These are phyloP conservation scores for Haematococcus sp. DNA, from an alignment of 139 green algal species.

Conservation along the genomic window DNA sequence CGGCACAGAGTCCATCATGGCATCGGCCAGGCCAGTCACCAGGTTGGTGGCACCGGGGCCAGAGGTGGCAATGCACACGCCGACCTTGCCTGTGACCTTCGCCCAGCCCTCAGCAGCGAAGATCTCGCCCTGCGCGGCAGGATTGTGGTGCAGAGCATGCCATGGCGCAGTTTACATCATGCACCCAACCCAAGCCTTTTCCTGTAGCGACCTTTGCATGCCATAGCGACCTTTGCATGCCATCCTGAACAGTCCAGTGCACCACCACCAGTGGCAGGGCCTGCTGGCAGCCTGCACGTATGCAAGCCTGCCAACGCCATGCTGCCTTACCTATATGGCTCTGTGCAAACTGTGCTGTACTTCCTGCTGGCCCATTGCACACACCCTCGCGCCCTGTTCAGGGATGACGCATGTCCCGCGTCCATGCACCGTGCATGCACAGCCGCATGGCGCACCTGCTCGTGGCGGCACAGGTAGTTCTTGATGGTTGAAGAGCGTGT, in stretches of 20 bases:
- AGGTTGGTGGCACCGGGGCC: slow-evolving; percentile 98
- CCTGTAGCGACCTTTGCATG: neutral
- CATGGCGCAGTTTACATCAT: no score
- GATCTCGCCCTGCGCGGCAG: slow-evolving; percentile 86
- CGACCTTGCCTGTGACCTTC: slow-evolving; percentile 92
- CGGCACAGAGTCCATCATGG: slow-evolving; percentile 95
- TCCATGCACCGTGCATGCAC: neutral
- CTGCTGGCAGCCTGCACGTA: no score
- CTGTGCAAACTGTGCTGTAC: no score
- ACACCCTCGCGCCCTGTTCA: no score
- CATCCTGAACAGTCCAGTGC: no score
- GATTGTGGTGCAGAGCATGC: neutral
- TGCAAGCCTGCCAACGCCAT: no score
- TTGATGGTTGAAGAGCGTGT: slow-evolving; percentile 83
- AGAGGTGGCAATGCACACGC: slow-evolving; percentile 98
- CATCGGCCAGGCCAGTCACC: slow-evolving; percentile 97
- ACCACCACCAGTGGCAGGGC: no score
- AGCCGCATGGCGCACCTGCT: slow-evolving; percentile 71
- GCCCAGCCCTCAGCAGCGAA: slow-evolving; percentile 99
- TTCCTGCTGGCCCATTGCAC: no score
- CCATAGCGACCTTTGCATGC: neutral
- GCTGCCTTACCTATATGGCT: no score
- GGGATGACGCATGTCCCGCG: neutral
- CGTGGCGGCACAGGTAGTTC: slow-evolving; percentile 98
- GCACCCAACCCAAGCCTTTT: no score